phyloP scores from a whole-genome alignment of 1,284 basidiomycete species.

The Vanrija pseudolonga region DNA sequence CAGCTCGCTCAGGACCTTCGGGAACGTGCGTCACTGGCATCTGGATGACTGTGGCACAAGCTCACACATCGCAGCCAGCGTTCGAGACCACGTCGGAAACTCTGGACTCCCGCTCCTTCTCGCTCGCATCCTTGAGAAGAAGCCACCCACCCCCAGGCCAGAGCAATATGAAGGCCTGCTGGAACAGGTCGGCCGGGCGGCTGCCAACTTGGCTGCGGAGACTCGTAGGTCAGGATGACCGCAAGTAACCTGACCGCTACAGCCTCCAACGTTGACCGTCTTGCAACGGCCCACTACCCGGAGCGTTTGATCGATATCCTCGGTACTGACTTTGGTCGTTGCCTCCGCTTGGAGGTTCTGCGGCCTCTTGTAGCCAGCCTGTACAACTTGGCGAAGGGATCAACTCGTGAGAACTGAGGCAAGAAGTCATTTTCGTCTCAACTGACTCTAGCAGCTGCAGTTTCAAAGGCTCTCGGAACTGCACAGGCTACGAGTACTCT shows the following conservation, averaged over 20 bases:
- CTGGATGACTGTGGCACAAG: not conserved
- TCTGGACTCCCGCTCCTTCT: slow-evolving; percentile 3
- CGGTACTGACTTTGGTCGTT: not conserved
- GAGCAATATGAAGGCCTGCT: slow-evolving; percentile 1
- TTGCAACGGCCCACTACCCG: slow-evolving; percentile 20
- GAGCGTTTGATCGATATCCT: not conserved
- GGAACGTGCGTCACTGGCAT: slow-evolving; percentile 16
- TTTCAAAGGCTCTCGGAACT: not conserved
- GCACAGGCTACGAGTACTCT: not conserved
- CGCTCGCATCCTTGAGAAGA: not conserved
- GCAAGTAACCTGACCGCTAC: not conserved
- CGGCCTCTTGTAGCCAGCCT: slow-evolving; percentile 29
- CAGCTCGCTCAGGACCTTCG: slow-evolving; percentile 16
- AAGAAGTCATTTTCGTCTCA: no score
- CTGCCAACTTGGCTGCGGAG: slow-evolving; percentile 38
- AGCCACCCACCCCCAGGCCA: not conserved
- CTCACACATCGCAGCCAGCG: not conserved
- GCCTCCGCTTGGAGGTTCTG: not conserved
- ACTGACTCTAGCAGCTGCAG: not conserved
- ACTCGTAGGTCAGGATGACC: slow-evolving; percentile 20
- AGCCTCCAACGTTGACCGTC: slow-evolving; percentile 16
- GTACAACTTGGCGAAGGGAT: slow-evolving; percentile 30
- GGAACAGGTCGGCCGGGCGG: slow-evolving; percentile 34
- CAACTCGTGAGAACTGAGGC: slow-evolving; percentile 24
- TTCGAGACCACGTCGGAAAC: slow-evolving; percentile 4